Percentiles rank a stretch among this genome's conserved stretches.
phyloP scores from a whole-genome alignment of 371 early-diverging fungal species.

The Mucor circinelloides region DNA sequence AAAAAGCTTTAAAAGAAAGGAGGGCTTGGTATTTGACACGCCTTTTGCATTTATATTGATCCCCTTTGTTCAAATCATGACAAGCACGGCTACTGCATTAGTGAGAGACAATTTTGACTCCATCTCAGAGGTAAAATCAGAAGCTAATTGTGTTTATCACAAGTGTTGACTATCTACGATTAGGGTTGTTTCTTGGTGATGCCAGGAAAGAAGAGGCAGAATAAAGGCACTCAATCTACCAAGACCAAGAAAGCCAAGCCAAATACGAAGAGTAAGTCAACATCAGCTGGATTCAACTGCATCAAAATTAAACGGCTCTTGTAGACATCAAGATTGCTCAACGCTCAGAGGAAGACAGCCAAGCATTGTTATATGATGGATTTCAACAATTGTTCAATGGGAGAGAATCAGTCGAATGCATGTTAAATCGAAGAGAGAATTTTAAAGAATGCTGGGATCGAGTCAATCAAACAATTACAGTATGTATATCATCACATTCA shows the following conservation, averaged over 20 bases:
- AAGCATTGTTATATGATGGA: conserved; percentile 22
- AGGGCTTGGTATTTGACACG: background rate
- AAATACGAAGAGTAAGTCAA: conserved; percentile 1
- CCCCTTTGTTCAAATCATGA: background rate
- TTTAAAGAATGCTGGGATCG: conserved; percentile 47
- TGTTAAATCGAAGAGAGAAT: conserved; percentile 37
- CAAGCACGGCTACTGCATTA: background rate
- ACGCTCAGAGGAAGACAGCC: conserved; percentile 13
- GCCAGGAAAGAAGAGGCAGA: conserved; percentile 27
- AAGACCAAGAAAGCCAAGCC: conserved; percentile 16
- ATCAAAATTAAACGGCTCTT: background rate
- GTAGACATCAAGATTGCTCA: conserved; percentile 11
- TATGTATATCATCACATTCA: conserved; percentile 16
- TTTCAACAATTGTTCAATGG: conserved; percentile 54
- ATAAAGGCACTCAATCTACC: background rate
- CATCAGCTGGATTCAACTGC: background rate
- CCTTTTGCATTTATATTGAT: background rate
- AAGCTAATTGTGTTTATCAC: background rate
- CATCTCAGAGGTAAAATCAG: conserved; percentile 38
- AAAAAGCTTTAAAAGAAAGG: background rate
- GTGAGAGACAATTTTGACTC: conserved; percentile 43
- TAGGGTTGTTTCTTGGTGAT: conserved; percentile 53
- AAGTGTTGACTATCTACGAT: background rate
- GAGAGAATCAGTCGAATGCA: conserved; percentile 43
- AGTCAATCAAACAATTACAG: conserved; percentile 44